Evolutionary conservation across 345 rosid genomes (phyloP), one percentile per base, ranked within the genome.

Genomic region (Toxicodendron radicans): DNA sequence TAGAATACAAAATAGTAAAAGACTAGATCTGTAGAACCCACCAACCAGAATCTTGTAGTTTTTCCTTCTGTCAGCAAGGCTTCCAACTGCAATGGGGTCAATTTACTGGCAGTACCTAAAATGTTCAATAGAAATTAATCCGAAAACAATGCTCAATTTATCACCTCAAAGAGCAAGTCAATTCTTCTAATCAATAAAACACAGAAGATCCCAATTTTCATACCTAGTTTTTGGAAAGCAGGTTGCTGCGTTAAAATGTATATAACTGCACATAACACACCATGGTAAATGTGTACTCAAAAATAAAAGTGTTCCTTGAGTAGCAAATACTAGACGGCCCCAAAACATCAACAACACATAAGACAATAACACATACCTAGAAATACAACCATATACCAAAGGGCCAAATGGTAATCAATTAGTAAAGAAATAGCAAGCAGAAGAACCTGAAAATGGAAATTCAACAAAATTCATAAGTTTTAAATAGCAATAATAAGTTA

Each of bases 11-110:
- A 60, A 43, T 68, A 13, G 63, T 33, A 13, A 49, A 46, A 78
- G 72, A 56, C 75, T 24, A 62, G 74, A 79, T 66, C 12, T 33
- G 17, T 41, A 62, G 24, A 76, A 92, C 95, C 51, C 82, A 94
- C 97, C 98, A 94, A 85, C 97, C 98, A 94, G 71, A 82, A 91
- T 58, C 85, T 90, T 61, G 97, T 88, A 61, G 90, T 85, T 80
- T 75, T 82, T 79, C 97, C 97, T 66, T 92, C 95, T 2, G 88
- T 88, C 33, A 94, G 78, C 83, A 87, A 78, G 57, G 91, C 84
- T 83, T 94, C 97, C 84, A 92, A 81, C 80, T 94, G 98, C 73
- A 91, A 79, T 3, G 97, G 99, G 49, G 99, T 94, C 64, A 91
- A 74, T 86, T 85, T 94, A 81, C 58, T 82, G 12, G 90, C 76